Base-by-base conservation (phyloP, 1,284 basidiomycete genomes). In the Melampsora medusae region DNA sequence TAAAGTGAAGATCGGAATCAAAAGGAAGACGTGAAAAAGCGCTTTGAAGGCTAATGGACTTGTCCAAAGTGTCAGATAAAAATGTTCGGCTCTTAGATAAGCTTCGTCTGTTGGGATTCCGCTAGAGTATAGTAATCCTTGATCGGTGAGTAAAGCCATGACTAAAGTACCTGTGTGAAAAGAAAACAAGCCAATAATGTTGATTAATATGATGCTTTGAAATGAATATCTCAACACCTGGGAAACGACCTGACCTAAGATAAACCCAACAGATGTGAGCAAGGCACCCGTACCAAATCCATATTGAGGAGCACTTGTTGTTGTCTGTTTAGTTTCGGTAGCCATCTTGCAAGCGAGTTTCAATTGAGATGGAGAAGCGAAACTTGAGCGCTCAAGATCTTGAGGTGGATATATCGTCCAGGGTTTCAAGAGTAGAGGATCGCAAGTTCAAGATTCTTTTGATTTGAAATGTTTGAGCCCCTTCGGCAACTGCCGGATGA, bases 61-160 rank as follows among this genome's bases (percentile, higher is more conserved):
- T 4, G 72, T 74, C 72, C 72, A 74, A 5, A 74, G 16, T 31
- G 35, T 60, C 2, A 74, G 25, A 60, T 74, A 74, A 33, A 46
- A 59, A 7, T 74, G 56, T 46, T 74, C 72, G 7, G 65, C 72
- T 7, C 38, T 46, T 19, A 67, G 42, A 61, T 67, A 74, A 4
- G 72, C 72, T 9, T 74, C 72, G 16, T 35, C 38, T 22, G 72
- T 61, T n/a, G 72, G 48, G 4, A 64, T 35, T 48, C 17, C 35
- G 22, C 38, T 19, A 16, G 72, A 59, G 56, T 74, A 74, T 17
- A 74, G 25, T n/a, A 74, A 19, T 16, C n/a, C 65, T 42, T 67
- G 65, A 25, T 74, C 72, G 4, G 64, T 60, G 22, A 46, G 25
- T 19, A 74, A 25, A 9, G 49, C 65, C 65, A 74, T 22, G 53